Percentiles rank a stretch among this genome's conserved stretches.
Evolutionary conservation across 2,329 filamentous ascomycete species (phyloP).

Genomic region (Alternaria alternata): DNA sequence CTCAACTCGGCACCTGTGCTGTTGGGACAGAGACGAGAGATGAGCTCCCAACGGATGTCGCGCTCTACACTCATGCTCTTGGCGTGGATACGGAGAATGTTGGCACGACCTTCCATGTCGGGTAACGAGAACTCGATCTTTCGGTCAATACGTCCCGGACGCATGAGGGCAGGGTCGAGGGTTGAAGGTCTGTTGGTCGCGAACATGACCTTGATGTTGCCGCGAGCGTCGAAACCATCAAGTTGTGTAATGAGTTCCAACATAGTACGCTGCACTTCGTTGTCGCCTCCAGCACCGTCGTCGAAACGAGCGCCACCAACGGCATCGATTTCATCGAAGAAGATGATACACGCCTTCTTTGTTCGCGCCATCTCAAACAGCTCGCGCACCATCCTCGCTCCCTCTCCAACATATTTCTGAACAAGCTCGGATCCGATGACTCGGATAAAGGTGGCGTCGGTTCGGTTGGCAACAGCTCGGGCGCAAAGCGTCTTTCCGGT

Average conservation of each 20-base stretch:
- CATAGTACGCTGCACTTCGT: conserved; percentile 98
- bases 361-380: conserved; percentile 99
- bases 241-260: conserved; percentile 96
- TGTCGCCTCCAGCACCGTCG: conserved; percentile 94
- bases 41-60: conserved; percentile 98
- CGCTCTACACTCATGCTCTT: conserved; percentile 99
- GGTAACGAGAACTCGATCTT: conserved; percentile 99
- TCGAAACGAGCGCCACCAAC: conserved; percentile 96
- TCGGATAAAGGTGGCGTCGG: conserved; percentile 97
- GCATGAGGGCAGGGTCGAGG: conserved; percentile 94
- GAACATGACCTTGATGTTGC: conserved; percentile 99
- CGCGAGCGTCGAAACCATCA: conserved; percentile 93
- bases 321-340: conserved; percentile 98
- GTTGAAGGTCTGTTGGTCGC: conserved; percentile 96
- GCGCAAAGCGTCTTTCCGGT: conserved; percentile 99
- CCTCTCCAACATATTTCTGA: conserved; percentile 98
- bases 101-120: conserved; percentile 95
- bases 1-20: conserved; percentile 94
- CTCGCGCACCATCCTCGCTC: conserved; percentile 97
- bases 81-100: conserved; percentile 97
- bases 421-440: conserved; percentile 98
- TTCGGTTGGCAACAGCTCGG: conserved; percentile 95
- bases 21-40: conserved; percentile 95
- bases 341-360: conserved; percentile 99
- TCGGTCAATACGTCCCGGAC: conserved; percentile 94